Evolutionary conservation across 495 filamentous ascomycete genomes (phyloP), one percentile per base, ranked within the genome.

Genomic region (Neurospora sp.): DNA sequence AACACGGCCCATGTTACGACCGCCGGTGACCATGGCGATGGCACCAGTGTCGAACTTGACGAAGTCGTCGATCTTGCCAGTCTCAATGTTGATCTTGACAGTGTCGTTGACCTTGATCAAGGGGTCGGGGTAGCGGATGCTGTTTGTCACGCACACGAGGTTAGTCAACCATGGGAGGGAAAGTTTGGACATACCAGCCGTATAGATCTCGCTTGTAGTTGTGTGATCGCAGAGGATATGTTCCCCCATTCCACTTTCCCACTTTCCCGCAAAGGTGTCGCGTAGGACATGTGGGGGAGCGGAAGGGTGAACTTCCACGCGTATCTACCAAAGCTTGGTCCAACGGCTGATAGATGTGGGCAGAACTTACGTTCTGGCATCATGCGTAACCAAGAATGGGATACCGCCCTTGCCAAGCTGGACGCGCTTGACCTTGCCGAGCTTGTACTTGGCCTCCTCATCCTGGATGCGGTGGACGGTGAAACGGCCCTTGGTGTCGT

Each of bases 331-430:
- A 94, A 95, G 87, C 91, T 94, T 96, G 93, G 92, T 94, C 94
- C 93, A 96, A 97, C 94, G 94, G 90, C 94, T 97, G 94, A 97
- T 91, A 93, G 94, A 94, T 92, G 89, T 91, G 88, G 90, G 89
- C 86, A 91, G 88, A 89, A 90, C 94, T 96, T 87, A 98, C 94
- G 96, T 99, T 93, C 96, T 90, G 86, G 96, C 96, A 93, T 99
- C 96, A 90, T 98, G 96, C 93, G 96, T 98, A 92, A 98, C 96
- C 92, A 98, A 97, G 93, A 97, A 98, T 93, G 96, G 96, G 89
- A 99, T 96, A 86, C 95, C 96, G 86, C 96, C 96, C 85, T 93
- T 93, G 89, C 96, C 96, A 79, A 99, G 90, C 88, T 99, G 96
- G 59, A 98, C 96, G 78, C 94, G 89, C 92, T 97, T 98, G 88